These are phyloP conservation scores for Kuraishia piskuri DNA, from an alignment of 805 yeast genomes.

Conservation along the genomic window DNA sequence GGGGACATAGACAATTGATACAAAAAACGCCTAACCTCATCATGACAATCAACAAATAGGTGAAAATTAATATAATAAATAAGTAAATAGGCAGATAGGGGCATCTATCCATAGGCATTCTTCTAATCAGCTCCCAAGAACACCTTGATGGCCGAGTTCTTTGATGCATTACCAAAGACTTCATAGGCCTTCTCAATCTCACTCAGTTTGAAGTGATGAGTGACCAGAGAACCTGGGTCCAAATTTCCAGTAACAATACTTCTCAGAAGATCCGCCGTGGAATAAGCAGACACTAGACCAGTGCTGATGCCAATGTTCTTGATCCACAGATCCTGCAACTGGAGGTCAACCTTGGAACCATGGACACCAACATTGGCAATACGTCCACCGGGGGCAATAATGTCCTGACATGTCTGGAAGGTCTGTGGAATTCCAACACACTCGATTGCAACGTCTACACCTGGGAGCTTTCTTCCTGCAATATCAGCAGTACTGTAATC, in stretches of 20 bases:
- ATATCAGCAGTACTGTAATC: conserved; percentile 9
- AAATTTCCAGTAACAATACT: conserved; percentile 27
- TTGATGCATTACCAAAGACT: conserved; percentile 42
- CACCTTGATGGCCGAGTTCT: conserved; percentile 48
- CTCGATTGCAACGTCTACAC: conserved; percentile 55
- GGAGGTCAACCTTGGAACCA: conserved; percentile 31
- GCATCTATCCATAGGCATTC: not conserved
- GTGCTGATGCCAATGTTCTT: conserved; percentile 34
- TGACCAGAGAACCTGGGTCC: conserved; percentile 44
- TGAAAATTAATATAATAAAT: too few species aligned
- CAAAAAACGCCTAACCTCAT: too few species aligned
- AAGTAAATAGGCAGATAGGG: not conserved
- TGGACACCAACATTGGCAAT: conserved; percentile 59
- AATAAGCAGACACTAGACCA: conserved; percentile 41
- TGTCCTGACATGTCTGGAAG: conserved; percentile 48
- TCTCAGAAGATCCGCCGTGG: conserved; percentile 28
- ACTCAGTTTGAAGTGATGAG: conserved; percentile 45
- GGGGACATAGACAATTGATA: too few species aligned
- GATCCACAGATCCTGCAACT: conserved; percentile 36
- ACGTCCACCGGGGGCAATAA: conserved; percentile 51
- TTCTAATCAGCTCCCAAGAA: conserved; percentile 6
- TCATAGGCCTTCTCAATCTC: conserved; percentile 57
- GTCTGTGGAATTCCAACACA: conserved; percentile 61
- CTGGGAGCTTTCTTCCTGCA: conserved; percentile 26
- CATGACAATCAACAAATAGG: too few species aligned